These are phyloP conservation scores for Cryphonectria japonica DNA, from an alignment of 2,329 filamentous ascomycete species.

Conservation along the genomic window DNA sequence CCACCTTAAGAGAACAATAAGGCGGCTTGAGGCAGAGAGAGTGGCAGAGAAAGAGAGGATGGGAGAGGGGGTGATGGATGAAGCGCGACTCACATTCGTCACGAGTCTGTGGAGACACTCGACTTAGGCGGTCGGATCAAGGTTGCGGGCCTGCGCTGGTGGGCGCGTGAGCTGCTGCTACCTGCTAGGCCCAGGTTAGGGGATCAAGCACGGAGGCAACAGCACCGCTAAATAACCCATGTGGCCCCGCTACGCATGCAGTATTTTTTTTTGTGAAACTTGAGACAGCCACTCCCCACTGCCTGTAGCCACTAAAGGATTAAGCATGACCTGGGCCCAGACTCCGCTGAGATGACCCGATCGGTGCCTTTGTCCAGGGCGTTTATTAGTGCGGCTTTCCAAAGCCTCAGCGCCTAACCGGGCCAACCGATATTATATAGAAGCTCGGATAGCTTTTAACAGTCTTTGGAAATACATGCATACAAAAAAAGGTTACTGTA, in stretches of 20 bases:
- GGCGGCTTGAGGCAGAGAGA: not conserved
- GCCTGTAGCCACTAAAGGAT: not conserved
- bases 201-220: not conserved
- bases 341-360: not conserved
- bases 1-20: not conserved
- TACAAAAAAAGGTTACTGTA: not conserved
- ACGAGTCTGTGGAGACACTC: slow-evolving; percentile 1
- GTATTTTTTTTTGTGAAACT: not conserved
- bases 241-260: not conserved
- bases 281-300: slow-evolving; percentile 2
- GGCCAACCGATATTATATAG: not conserved
- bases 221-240: slow-evolving; percentile 4
- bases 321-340: not conserved
- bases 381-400: not conserved
- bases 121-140: not conserved
- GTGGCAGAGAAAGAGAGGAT: not conserved
- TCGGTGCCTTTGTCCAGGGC: not conserved
- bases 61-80: not conserved
- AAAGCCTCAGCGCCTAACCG: not conserved
- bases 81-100: not conserved
- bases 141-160: not conserved
- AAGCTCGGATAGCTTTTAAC: not conserved
- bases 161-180: slow-evolving; percentile 9
- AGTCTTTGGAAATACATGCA: not conserved
- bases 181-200: not conserved